Percentiles rank a stretch among this genome's conserved stretches.
Evolutionary conservation across 768 basidiomycete genomes (phyloP).

Genomic region (Russula emetica): DNA sequence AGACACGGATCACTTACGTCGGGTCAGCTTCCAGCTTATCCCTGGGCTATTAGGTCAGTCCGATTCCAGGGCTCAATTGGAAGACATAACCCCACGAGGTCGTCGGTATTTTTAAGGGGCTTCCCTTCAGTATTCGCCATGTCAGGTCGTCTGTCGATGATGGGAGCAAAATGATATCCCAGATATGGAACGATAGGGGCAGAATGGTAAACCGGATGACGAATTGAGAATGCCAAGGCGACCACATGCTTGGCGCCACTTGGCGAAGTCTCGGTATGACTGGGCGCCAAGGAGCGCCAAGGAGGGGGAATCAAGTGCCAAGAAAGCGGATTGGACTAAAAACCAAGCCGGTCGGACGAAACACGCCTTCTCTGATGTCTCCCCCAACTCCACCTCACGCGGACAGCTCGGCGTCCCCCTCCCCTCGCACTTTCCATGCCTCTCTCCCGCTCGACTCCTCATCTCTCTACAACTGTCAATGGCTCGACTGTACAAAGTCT

Average conservation of each 20-base stretch:
- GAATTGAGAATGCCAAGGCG: conserved; percentile 1
- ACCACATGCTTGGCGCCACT: conserved; percentile 14
- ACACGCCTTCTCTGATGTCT: conserved; percentile 5
- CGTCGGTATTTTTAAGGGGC: too few relatives aligned
- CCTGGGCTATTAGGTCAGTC: too few relatives aligned
- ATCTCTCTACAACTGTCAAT: conserved; percentile 52
- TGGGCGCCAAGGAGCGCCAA: conserved; percentile 26
- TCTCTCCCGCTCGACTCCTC: conserved; percentile 5
- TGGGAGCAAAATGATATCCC: not conserved
- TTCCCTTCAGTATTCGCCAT: not conserved
- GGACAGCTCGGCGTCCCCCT: conserved; percentile 15
- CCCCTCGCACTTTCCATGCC: not conserved
- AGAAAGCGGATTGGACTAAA: conserved; percentile 10
- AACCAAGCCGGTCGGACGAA: not conserved
- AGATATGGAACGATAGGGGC: not conserved
- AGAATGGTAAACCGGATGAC: not conserved
- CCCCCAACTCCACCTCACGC: conserved; percentile 24
- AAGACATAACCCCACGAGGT: too few relatives aligned
- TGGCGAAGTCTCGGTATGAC: conserved; percentile 12
- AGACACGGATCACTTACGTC: too few relatives aligned
- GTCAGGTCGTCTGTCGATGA: not conserved
- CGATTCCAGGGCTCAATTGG: too few relatives aligned
- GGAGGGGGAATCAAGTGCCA: conserved; percentile 6
- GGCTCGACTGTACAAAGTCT: conserved; percentile 59
- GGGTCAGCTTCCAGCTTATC: too few relatives aligned